Base-by-base conservation (phyloP, 805 yeast genomes). In the Schwanniomyces occidentalis region DNA sequence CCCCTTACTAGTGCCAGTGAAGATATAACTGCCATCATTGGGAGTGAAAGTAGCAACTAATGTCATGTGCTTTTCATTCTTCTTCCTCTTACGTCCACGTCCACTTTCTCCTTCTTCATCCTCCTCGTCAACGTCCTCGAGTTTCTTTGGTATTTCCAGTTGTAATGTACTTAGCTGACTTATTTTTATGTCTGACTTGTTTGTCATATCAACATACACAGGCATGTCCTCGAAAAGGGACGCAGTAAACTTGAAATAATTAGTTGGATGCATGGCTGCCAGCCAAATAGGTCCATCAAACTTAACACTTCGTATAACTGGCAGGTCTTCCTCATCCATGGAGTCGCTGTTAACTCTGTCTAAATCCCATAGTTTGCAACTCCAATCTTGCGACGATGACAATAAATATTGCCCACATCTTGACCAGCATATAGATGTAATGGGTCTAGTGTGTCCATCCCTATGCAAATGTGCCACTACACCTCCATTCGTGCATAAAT, bases 1-100 rank as follows among this genome's bases (percentile, higher is more conserved):
- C 1, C 97, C 97, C 54, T 84, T 82, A 37, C 81, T 80, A 2
- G 95, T 87, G 0, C 96, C 97, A 0, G 82, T 66, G 23, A 87
- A 61, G 2, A 88, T 65, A 38, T 69, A 76, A 12, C 61, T 66
- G 2, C 82, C 89, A 32, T 68, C 54, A 27, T 32, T 51, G 2
- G 74, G 75, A 23, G 75, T 71, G 52, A 77, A 79, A 1, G 69
- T 61, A 1, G 77, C 55, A 4, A 69, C 75, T 27, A 82, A 54
- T 0, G 85, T 75, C 52, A 63, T 54, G 54, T 61, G 78, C 40
- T 54, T 69, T 37, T 53, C 58, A 40, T 35, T 49, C 17, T 41
- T 40, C 31, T 41, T 35, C 24, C 19, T 46, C 40, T 42, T 46
- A 35, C 37, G 25, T 8, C 24, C 13, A 34, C 37, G 26, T 20